These are phyloP conservation scores for Volvox reticuliferus DNA, from an alignment of 139 green algal species.

Conservation along the genomic window DNA sequence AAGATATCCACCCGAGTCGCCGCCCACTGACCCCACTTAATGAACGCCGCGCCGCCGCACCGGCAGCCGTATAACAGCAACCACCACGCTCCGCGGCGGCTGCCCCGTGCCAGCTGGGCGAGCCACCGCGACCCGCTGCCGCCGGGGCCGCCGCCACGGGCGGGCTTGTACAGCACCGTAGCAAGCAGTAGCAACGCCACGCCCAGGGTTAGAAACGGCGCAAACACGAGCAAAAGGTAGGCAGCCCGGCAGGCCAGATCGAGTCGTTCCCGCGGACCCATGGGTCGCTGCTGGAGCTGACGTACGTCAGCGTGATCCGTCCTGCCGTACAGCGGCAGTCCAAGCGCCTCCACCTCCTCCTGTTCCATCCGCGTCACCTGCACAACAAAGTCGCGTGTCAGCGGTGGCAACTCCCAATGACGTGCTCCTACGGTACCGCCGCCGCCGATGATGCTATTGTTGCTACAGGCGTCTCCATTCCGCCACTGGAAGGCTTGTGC, in stretches of 20 bases:
- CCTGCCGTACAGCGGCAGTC: constrained; percentile 72
- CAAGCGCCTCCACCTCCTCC: constrained; percentile 18
- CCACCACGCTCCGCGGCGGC: constrained; percentile 60
- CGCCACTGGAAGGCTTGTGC: too few relatives aligned
- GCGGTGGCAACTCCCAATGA: background rate
- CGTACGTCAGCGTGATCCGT: constrained; percentile 64
- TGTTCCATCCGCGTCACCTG: background rate
- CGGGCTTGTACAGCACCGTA: background rate
- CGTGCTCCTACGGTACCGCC: background rate
- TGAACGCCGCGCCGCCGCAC: constrained; percentile 80
- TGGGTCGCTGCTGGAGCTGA: background rate
- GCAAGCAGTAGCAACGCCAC: constrained; percentile 70
- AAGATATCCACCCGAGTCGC: constrained; percentile 94
- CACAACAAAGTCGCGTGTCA: background rate
- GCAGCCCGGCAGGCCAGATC: constrained; percentile 56
- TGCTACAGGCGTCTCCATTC: background rate
- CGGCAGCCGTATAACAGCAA: constrained; percentile 74
- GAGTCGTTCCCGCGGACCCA: constrained; percentile 33
- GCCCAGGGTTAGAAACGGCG: constrained; percentile 77
- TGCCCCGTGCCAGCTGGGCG: background rate
- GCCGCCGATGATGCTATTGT: background rate
- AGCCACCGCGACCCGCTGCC: background rate
- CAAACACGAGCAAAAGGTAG: constrained; percentile 74
- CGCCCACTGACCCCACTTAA: constrained; percentile 95
- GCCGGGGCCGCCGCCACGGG: background rate